Evolutionary conservation across 2,329 filamentous ascomycete genomes (phyloP).

Genomic region (Coleophoma cylindrospora): DNA sequence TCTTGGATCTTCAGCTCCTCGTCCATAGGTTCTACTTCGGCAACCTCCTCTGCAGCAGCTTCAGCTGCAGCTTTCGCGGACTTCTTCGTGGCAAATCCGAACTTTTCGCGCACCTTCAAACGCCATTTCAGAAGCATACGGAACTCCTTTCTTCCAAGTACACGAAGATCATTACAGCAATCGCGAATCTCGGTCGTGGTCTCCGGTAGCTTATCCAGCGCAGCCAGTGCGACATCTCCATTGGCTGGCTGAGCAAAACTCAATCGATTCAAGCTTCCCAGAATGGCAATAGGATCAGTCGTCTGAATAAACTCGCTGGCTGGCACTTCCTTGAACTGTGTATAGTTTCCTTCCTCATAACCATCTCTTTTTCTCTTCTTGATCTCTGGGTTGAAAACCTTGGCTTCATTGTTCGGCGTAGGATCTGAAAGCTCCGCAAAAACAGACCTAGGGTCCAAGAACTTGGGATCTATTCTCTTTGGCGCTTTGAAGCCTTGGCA

Average conservation of each 20-base stretch:
- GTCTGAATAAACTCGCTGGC: constrained; percentile 95
- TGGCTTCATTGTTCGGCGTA: constrained; percentile 91
- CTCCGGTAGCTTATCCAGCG: constrained; percentile 78
- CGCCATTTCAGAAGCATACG: constrained; percentile 86
- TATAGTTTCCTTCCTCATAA: constrained; percentile 95
- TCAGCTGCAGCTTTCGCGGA: constrained; percentile 35
- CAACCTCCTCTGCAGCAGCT: constrained; percentile 57
- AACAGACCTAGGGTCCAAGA: constrained; percentile 82
- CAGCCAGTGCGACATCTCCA: constrained; percentile 80
- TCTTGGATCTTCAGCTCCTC: constrained; percentile 89
- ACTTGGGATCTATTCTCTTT: constrained; percentile 86
- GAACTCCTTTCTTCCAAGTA: constrained; percentile 92
- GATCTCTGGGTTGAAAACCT: constrained; percentile 94
- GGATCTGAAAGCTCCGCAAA: constrained; percentile 88
- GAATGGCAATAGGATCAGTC: constrained; percentile 84
- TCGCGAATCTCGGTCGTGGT: constrained; percentile 77
- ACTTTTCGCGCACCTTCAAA: constrained; percentile 81
- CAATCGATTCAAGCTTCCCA: constrained; percentile 80
- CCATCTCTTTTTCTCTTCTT: constrained; percentile 98
- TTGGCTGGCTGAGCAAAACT: constrained; percentile 76
- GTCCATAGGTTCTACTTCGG: constrained; percentile 84
- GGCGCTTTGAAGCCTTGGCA: constrained; percentile 94
- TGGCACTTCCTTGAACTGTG: constrained; percentile 81
- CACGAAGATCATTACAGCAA: constrained; percentile 80
- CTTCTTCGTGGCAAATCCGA: constrained; percentile 74